A percentile compares a stretch with the other conserved stretches of the same genome.
Conservation (phyloP, 1,139 yeast genomes). For the Pneumocystis canis region DNA sequence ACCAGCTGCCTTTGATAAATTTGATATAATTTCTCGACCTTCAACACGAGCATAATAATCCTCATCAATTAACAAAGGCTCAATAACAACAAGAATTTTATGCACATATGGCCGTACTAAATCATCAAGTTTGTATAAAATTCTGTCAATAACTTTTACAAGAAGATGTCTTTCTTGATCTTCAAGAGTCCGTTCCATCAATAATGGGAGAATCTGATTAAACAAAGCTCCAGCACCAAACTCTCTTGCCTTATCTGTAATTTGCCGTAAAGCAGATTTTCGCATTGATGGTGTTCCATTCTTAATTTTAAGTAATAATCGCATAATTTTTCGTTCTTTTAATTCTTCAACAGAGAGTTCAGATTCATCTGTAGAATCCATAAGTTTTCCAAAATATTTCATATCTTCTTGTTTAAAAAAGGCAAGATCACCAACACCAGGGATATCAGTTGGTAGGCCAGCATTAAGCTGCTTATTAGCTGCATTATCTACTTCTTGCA, state of each 20-base stretch:
- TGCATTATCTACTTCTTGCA: constrained; percentile 17
- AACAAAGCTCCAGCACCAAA: constrained; percentile 63
- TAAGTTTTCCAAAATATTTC: constrained; percentile 53
- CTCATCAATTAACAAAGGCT: constrained; percentile 71
- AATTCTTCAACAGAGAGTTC: constrained; percentile 38
- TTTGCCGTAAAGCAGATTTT: constrained; percentile 52
- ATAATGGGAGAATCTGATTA: constrained; percentile 53
- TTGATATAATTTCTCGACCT: constrained; percentile 66
- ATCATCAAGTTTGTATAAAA: constrained; percentile 50
- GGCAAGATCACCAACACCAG: constrained; percentile 50
- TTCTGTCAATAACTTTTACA: constrained; percentile 59
- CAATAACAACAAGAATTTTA: constrained; percentile 54
- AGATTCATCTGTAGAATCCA: constrained; percentile 27
- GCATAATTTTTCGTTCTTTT: constrained; percentile 48
- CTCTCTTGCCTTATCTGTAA: constrained; percentile 48
- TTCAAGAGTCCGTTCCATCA: constrained; percentile 58
- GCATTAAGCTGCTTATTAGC: constrained; percentile 18
- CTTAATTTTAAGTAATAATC: constrained; percentile 51
- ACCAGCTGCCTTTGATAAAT: constrained; percentile 69
- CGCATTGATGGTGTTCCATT: constrained; percentile 61
- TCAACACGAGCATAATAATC: constrained; percentile 59
- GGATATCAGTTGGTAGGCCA: constrained; percentile 39
- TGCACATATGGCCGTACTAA: constrained; percentile 59
- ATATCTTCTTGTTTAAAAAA: constrained; percentile 59
- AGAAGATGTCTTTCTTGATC: constrained; percentile 75